Conservation (phyloP, 257 asterid genomes). For the Nicotiana tomentosiformis region DNA sequence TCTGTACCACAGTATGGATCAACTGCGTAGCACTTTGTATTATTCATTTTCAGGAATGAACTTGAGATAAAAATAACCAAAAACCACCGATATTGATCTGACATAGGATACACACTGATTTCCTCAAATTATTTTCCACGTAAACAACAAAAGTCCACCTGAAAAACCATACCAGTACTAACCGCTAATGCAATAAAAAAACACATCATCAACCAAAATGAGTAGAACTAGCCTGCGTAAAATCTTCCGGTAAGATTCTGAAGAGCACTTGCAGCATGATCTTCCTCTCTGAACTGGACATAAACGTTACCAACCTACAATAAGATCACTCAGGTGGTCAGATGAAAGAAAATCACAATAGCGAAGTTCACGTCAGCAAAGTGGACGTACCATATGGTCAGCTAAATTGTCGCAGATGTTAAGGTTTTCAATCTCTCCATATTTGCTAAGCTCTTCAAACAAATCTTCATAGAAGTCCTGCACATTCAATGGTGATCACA, state of each 20-base stretch:
- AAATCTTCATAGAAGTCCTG: slow-evolving; percentile 85
- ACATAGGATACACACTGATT: not conserved
- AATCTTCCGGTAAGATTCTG: slow-evolving; percentile 82
- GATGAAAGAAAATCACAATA: not conserved
- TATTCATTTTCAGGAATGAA: not conserved
- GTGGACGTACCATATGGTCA: slow-evolving; percentile 62
- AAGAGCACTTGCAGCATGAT: slow-evolving; percentile 72
- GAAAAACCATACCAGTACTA: not conserved
- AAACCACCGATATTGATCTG: not conserved
- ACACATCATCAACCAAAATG: not conserved
- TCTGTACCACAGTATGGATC: not conserved
- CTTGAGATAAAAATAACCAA: not conserved
- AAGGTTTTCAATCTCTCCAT: slow-evolving; percentile 79
- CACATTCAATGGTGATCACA: not conserved
- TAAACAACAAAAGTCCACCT: not conserved
- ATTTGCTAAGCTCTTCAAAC: slow-evolving; percentile 85
- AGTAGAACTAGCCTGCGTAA: slow-evolving; percentile 50
- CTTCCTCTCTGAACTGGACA: slow-evolving; percentile 83
- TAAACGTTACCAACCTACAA: slow-evolving; percentile 66
- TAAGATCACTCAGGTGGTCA: not conserved
- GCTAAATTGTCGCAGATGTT: slow-evolving; percentile 87
- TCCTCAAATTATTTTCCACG: not conserved
- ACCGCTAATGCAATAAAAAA: not conserved
- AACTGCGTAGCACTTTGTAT: not conserved
- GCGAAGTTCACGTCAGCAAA: not conserved